Base-by-base conservation (phyloP, 2,329 filamentous ascomycete species). In the Penicillium sp. region DNA sequence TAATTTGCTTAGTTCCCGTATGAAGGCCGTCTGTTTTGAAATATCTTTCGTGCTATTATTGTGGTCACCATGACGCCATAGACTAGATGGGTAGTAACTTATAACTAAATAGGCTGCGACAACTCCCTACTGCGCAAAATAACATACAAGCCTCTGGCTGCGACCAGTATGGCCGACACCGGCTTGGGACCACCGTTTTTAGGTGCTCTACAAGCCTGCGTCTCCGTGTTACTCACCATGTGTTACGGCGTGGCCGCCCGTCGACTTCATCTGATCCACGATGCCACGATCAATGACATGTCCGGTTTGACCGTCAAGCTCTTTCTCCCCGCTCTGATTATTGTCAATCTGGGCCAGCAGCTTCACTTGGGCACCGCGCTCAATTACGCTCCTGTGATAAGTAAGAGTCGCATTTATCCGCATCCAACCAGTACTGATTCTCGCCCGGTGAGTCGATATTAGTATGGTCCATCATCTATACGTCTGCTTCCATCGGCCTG, bases 181-280 rank as follows among this genome's bases (percentile, higher is more conserved):
- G 51, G 54, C 3, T 33, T 64, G 9, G 11, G 56, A 11, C 36
- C 51, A 18, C 62, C 64, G 8, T 77, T 79, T 36, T 51, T 77
- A 4, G 75, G 75, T 18, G 76, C 76, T 4, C 57, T 79, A 5
- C 76, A 80, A 56, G 77, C 77, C 19, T 73, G 73, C 16, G 55
- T 78, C 15, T 73, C 74, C 2, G 76, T 79, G 1, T 60, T 79
- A 2, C 56, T 80, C 4, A 78, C 76, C 23, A 76, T 79, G 43
- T 59, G 60, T 35, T 77, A 72, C 43, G 77, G 77, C 25, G 72
- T 75, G 10, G 43, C 74, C 8, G 70, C 74, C 4, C 71, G 74
- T 7, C 71, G 77, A 51, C 73, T 72, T 43, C 66, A 70, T 20
- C 63, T 79, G 4, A 59, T 79, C 10, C 71, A 70, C 17, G 63